A percentile compares a stretch with the other conserved stretches of the same genome.
These are phyloP conservation scores for Backusella luteola DNA, from an alignment of 192 early-diverging fungal genomes.

Conservation along the genomic window DNA sequence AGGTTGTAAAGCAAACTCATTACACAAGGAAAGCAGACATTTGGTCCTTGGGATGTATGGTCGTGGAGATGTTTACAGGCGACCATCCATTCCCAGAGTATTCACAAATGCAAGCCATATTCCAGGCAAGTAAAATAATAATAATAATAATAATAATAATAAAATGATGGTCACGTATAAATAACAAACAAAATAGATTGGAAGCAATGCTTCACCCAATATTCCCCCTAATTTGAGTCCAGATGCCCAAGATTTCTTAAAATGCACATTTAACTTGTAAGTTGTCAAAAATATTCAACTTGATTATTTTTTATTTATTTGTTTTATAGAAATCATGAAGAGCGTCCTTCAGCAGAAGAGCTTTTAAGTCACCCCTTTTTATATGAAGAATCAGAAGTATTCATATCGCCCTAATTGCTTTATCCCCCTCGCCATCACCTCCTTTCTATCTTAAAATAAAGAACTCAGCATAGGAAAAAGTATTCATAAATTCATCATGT, in stretches of 20 bases:
- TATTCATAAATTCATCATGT: neutral
- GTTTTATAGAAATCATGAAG: constrained; percentile 62
- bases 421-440: neutral
- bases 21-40: constrained; percentile 94
- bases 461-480: neutral
- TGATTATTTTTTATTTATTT: neutral
- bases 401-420: neutral
- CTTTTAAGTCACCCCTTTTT: constrained; percentile 78
- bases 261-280: constrained; percentile 74
- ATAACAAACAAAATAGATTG: constrained; percentile 54
- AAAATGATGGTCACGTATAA: neutral
- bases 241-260: constrained; percentile 75
- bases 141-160: neutral
- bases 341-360: constrained; percentile 73
- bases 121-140: constrained; percentile 55
- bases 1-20: constrained; percentile 90
- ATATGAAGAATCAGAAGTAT: neutral
- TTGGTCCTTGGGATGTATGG: constrained; percentile 92
- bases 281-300: constrained; percentile 16
- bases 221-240: constrained; percentile 71
- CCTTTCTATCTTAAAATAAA: neutral
- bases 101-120: constrained; percentile 81
- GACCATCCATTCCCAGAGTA: constrained; percentile 86
- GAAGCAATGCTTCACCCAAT: constrained; percentile 77
- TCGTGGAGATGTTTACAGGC: constrained; percentile 99